phyloP scores from a whole-genome alignment of 2,329 filamentous ascomycete genomes.

The Diaporthe helianthi region DNA sequence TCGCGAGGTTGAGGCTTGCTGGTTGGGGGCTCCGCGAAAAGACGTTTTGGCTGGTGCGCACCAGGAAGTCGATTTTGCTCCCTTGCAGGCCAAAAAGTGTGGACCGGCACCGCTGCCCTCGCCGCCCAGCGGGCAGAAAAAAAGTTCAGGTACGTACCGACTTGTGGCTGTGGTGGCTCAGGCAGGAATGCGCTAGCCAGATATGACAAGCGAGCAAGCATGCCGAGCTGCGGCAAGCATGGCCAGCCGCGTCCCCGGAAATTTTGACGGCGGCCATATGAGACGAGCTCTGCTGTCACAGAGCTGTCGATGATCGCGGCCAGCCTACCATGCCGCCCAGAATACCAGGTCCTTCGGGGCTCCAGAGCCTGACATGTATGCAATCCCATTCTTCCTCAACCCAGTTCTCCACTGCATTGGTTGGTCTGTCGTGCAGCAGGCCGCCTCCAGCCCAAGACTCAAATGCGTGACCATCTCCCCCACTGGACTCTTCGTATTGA shows the following conservation, averaged over 20 bases:
- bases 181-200: background rate
- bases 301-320: slow-evolving; percentile 30
- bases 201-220: background rate
- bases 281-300: slow-evolving; percentile 22
- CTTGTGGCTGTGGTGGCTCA: slow-evolving; percentile 19
- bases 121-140: slow-evolving; percentile 26
- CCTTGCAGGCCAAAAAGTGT: slow-evolving; percentile 31
- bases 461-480: background rate
- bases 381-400: background rate
- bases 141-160: background rate
- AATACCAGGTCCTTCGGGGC: slow-evolving; percentile 65
- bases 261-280: slow-evolving; percentile 35
- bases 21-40: slow-evolving; percentile 11
- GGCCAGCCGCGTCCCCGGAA: slow-evolving; percentile 31
- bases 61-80: slow-evolving; percentile 10
- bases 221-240: background rate
- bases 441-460: background rate
- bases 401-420: slow-evolving; percentile 34
- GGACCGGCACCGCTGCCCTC: slow-evolving; percentile 11
- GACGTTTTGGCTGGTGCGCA: slow-evolving; percentile 23
- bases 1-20: slow-evolving; percentile 31
- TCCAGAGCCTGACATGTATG: slow-evolving; percentile 68
- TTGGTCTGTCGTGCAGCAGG: background rate
- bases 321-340: slow-evolving; percentile 68
- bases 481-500: background rate